Conservation (phyloP, 2,329 filamentous ascomycete species). For the Lachnellula occidentalis region DNA sequence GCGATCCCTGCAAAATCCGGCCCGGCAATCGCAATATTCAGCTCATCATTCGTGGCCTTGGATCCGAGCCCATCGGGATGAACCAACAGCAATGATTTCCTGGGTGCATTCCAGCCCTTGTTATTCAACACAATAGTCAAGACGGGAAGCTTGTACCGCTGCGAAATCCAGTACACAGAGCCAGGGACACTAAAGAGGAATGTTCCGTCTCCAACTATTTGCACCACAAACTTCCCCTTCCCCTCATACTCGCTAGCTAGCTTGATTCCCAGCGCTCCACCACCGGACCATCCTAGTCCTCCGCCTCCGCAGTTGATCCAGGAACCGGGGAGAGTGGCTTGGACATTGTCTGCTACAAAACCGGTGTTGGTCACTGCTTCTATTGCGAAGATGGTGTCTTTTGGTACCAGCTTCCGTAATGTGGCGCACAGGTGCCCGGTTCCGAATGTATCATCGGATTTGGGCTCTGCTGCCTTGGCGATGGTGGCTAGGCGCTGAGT, state of each 20-base stretch:
- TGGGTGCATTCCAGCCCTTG: conserved; percentile 64
- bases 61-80: conserved; percentile 59
- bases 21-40: conserved; percentile 61
- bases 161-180: conserved; percentile 63
- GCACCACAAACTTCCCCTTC: conserved; percentile 55
- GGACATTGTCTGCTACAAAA: conserved; percentile 66
- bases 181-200: conserved; percentile 61
- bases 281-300: conserved; percentile 76
- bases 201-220: conserved; percentile 63
- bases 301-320: conserved; percentile 81
- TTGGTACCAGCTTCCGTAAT: conserved; percentile 50
- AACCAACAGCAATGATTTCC: conserved; percentile 55
- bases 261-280: conserved; percentile 70
- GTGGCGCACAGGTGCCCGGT: conserved; percentile 41
- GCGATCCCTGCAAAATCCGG: conserved; percentile 66
- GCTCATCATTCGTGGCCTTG: conserved; percentile 55
- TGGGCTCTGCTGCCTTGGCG: conserved; percentile 49
- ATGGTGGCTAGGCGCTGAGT: conserved; percentile 55
- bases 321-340: conserved; percentile 59
- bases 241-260: conserved; percentile 50
- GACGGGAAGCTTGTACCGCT: conserved; percentile 60
- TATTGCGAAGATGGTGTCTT: conserved; percentile 67
- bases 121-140: conserved; percentile 65
- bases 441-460: conserved; percentile 52
- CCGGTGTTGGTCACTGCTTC: conserved; percentile 71